Evolutionary conservation across 208 protist species (phyloP).

Genomic region (Leishmania amazonensis): DNA sequence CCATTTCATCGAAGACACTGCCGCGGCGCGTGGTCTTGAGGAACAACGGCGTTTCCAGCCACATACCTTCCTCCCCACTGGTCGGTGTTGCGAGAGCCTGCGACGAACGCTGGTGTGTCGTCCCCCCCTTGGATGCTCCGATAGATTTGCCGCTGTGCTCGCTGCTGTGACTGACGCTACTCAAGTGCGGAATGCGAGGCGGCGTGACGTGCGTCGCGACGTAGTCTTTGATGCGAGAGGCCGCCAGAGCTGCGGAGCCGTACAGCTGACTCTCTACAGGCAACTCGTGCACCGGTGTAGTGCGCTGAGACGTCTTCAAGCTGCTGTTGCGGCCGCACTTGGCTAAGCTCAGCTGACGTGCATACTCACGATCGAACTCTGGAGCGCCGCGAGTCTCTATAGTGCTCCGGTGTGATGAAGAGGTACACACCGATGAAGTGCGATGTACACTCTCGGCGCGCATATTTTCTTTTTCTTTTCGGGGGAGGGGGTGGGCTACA

Average conservation of each 20-base stretch:
- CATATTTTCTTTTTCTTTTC: not conserved
- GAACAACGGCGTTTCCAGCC: not conserved
- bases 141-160: not conserved
- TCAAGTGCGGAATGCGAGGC: slow-evolving; percentile 5
- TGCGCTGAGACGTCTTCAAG: slow-evolving; percentile 22
- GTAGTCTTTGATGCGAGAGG: slow-evolving; percentile 34
- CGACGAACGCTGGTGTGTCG: not conserved
- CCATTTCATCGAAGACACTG: not conserved
- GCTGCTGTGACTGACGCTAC: not conserved
- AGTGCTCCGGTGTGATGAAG: slow-evolving; percentile 61
- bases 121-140: not conserved
- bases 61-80: not conserved
- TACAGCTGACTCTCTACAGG: slow-evolving; percentile 11
- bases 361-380: slow-evolving; percentile 64
- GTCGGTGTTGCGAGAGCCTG: not conserved
- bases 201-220: slow-evolving; percentile 35
- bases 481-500: not conserved
- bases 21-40: not conserved
- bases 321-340: slow-evolving; percentile 37
- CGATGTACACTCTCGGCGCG: not conserved
- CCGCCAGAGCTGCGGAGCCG: slow-evolving; percentile 16
- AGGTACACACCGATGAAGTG: slow-evolving; percentile 31
- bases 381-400: slow-evolving; percentile 60
- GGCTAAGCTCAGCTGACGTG: slow-evolving; percentile 45
- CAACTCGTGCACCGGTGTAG: not conserved